These are phyloP conservation scores for Zostera marina DNA, from an alignment of 116 monocot species.

Conservation along the genomic window DNA sequence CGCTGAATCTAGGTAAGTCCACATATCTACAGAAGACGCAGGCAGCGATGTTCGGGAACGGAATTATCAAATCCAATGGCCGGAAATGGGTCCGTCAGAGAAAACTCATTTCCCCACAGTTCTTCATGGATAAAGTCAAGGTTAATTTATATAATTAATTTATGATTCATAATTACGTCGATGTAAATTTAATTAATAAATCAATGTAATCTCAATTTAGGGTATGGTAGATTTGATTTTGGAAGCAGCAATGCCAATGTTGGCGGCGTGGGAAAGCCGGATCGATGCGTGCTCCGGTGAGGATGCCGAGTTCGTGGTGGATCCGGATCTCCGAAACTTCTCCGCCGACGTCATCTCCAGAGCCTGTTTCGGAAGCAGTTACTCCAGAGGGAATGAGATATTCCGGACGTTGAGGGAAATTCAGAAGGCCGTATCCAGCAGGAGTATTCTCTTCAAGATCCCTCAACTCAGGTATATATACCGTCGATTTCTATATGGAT, in stretches of 20 bases:
- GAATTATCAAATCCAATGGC: constrained; percentile 50
- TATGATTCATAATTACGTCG: no score
- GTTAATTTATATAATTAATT: no score
- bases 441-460: constrained; percentile 8
- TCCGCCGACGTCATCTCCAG: constrained; percentile 44
- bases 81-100: constrained; percentile 47
- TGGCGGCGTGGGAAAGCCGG: constrained; percentile 23
- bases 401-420: constrained; percentile 25
- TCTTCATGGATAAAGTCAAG: constrained; percentile 88
- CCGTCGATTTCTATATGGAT: no score
- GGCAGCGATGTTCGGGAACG: constrained; percentile 37
- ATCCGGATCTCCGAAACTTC: constrained; percentile 26
- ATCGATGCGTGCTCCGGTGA: constrained; percentile 14
- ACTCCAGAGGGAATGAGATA: constrained; percentile 23
- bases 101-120: constrained; percentile 53
- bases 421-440: constrained; percentile 8
- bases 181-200: no score
- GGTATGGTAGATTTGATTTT: constrained; percentile 31
- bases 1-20: constrained; percentile 45
- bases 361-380: constrained; percentile 34
- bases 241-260: constrained; percentile 14
- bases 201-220: no score
- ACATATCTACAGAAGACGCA: constrained; percentile 23
- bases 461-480: constrained; percentile 12
- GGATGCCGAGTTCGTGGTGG: constrained; percentile 18